phyloP scores from a whole-genome alignment of 176 grass and related monocot species.

The Oryza punctata region DNA sequence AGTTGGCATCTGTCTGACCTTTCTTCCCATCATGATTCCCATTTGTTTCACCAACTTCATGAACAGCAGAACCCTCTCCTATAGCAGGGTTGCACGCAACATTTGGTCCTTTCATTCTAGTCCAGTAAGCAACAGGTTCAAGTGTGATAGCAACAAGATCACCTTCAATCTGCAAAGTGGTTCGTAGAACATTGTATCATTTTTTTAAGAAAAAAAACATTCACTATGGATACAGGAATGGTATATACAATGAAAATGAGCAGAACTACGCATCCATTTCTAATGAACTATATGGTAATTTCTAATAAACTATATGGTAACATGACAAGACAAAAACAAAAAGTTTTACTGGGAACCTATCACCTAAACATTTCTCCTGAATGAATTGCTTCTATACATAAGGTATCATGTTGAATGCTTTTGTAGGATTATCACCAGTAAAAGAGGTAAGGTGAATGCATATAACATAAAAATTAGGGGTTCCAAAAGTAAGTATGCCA shows the following conservation, averaged over 20 bases:
- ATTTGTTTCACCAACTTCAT: slow-evolving; percentile 53
- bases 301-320: not conserved
- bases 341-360: slow-evolving; percentile 20
- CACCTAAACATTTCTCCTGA: slow-evolving; percentile 10
- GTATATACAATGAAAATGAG: slow-evolving; percentile 9
- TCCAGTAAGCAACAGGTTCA: slow-evolving; percentile 77
- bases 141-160: slow-evolving; percentile 81
- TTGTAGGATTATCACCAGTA: not conserved
- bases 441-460: slow-evolving; percentile 1
- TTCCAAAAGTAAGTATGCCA: not conserved
- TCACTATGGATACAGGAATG: slow-evolving; percentile 1
- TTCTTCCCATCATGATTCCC: slow-evolving; percentile 43
- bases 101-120: slow-evolving; percentile 73
- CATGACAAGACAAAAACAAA: not conserved
- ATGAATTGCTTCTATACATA: not conserved
- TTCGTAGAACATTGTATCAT: slow-evolving; percentile 24
- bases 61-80: slow-evolving; percentile 43
- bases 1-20: slow-evolving; percentile 42
- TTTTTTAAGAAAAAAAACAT: no score
- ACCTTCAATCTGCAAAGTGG: slow-evolving; percentile 77
- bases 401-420: not conserved
- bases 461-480: slow-evolving; percentile 1
- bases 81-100: slow-evolving; percentile 43
- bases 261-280: slow-evolving; percentile 14
- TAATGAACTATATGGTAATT: slow-evolving; percentile 1